Base-by-base conservation (phyloP, 352 stramenopile species). In the Aphanomyces invadans region DNA sequence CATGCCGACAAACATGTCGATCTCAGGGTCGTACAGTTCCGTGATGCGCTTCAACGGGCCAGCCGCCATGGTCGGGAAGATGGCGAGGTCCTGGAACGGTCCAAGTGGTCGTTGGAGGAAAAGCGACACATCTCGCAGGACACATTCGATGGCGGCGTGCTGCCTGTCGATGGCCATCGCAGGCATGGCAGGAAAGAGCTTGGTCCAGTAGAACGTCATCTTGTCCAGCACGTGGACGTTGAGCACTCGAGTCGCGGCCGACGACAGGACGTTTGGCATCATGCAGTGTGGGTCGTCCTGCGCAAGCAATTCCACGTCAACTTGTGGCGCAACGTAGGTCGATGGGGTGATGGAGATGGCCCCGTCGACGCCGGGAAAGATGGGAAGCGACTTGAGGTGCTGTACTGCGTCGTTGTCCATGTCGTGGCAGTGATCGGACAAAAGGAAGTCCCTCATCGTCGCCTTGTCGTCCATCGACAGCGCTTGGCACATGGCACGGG, bases 11-110 rank as follows among this genome's bases (percentile, higher is more conserved):
- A 90, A 88, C 26, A 85, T 77, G 29, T 87, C 74, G 31, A 90
- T 82, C 39, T 90, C 81, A 31, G 81, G 81, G 36, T 90, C 81
- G 38, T 87, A 90, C 48, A 90, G 68, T 45, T 88, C 77, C 12
- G 69, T 71, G 70, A 90, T 87, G 11, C 70, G 71, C 32, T 79
- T 85, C 44, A 83, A 48, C 23, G 83, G 76, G 48, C 81, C n/a
- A n/a, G n/a, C 79, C 31, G 65, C 73, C 64, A 81, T 74, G 36
- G 79, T 76, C 12, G 80, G 78, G 51, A 88, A 88, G 49, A 90
- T 85, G n/a, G 64, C 56, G n/a, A 74, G 65, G 32, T 51, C 77
- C 51, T 87, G 76, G 2, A 88, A 11, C 26, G 21, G 19, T n/a
- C 55, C 59, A 15, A 63, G 55, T 17, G 38, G 38, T 28, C 46